Percentiles rank a stretch among this genome's conserved stretches.
Conservation (phyloP, 345 rosid species). For the Populus alba region DNA sequence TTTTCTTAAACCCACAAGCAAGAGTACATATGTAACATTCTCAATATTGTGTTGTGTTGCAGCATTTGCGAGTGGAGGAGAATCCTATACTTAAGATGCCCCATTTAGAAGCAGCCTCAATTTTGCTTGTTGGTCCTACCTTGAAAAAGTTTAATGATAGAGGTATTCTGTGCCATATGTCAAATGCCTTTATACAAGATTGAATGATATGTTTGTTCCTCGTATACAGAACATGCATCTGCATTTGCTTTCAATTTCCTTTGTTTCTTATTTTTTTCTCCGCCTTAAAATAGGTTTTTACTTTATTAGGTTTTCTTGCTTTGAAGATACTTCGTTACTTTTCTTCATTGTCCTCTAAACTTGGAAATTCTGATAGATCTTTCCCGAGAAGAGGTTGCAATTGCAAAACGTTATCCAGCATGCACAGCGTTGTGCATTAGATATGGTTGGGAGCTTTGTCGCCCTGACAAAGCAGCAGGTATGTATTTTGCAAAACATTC, state of each 20-base stretch:
- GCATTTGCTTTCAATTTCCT: background rate
- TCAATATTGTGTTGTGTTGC: conserved; percentile 24
- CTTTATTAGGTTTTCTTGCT: conserved; percentile 5
- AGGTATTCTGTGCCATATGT: conserved; percentile 45
- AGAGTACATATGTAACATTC: background rate
- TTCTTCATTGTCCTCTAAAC: conserved; percentile 6
- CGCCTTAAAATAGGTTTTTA: background rate
- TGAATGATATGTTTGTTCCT: background rate
- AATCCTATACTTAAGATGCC: conserved; percentile 92
- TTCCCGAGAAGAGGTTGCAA: conserved; percentile 73
- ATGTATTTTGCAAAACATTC: conserved; percentile 17
- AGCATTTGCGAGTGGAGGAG: conserved; percentile 99
- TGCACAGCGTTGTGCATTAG: conserved; percentile 80
- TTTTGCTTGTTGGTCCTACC: conserved; percentile 91
- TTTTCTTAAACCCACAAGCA: background rate
- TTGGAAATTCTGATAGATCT: conserved; percentile 55
- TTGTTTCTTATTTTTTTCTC: background rate
- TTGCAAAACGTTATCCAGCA: conserved; percentile 86
- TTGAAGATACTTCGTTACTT: background rate
- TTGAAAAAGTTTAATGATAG: conserved; percentile 96
- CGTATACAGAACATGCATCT: background rate
- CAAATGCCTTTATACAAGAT: background rate
- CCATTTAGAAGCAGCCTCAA: conserved; percentile 92
- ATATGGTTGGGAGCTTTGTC: conserved; percentile 97
- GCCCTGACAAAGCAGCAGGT: conserved; percentile 87